These are phyloP conservation scores for Zymoseptoria crescenta DNA, from an alignment of 2,329 filamentous ascomycete species.

Conservation along the genomic window DNA sequence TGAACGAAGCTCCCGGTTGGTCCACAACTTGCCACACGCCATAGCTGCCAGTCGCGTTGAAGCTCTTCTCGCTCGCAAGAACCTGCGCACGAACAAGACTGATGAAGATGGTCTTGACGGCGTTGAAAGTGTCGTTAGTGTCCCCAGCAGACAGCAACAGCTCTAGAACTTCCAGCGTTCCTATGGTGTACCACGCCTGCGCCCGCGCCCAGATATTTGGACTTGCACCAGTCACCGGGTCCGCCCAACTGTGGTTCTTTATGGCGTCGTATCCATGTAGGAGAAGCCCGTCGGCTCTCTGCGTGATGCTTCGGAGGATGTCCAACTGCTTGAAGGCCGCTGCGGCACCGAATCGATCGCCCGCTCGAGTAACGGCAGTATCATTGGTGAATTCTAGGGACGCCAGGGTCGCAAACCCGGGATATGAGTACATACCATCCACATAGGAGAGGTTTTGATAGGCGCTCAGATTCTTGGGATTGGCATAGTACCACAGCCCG, in stretches of 20 bases:
- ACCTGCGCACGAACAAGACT: slow-evolving; percentile 36
- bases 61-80: slow-evolving; percentile 28
- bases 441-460: slow-evolving; percentile 49
- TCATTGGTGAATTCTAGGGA: slow-evolving; percentile 5
- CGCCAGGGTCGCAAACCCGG: slow-evolving; percentile 36
- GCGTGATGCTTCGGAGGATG: slow-evolving; percentile 39
- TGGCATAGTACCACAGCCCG: slow-evolving; percentile 31
- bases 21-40: slow-evolving; percentile 54
- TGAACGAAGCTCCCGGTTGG: slow-evolving; percentile 32
- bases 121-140: slow-evolving; percentile 24
- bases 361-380: neutral
- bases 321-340: slow-evolving; percentile 36
- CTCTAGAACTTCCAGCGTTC: slow-evolving; percentile 44
- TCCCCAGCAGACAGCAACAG: slow-evolving; percentile 25
- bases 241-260: slow-evolving; percentile 45
- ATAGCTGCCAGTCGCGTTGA: slow-evolving; percentile 9
- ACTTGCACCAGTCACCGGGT: slow-evolving; percentile 42
- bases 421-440: slow-evolving; percentile 46
- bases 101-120: slow-evolving; percentile 30
- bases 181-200: slow-evolving; percentile 49
- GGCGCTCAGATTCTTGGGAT: slow-evolving; percentile 16
- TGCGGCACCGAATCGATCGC: slow-evolving; percentile 10
- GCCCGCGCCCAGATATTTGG: slow-evolving; percentile 49
- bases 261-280: slow-evolving; percentile 50
- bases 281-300: slow-evolving; percentile 37